Base-by-base conservation (phyloP, 2,329 filamentous ascomycete genomes). In the Colletotrichum destructivum region DNA sequence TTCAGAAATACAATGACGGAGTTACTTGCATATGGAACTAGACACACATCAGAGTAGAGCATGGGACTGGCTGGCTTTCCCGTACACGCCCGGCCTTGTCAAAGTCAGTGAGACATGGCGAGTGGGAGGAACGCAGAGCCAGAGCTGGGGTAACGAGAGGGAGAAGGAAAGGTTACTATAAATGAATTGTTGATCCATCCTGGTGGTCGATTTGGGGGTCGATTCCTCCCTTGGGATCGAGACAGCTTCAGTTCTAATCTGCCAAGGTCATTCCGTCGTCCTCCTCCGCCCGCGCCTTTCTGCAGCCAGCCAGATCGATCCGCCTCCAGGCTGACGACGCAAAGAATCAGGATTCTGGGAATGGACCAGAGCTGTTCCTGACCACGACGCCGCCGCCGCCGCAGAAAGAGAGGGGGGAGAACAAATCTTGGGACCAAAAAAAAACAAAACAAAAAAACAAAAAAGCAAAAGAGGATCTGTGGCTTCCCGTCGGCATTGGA, bases 61-160 rank as follows among this genome's bases (percentile, higher is more conserved):
- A 11, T 16, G 21, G 35, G 62, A 26, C 59, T 51, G n/a, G 26
- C 5, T 16, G 8, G 26, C 42, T 31, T 26, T 6, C 13, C 15
- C 23, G 44, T 31, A 8, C 11, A n/a, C 51, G 31, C 23, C 23
- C 8, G 31, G 54, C 35, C 52, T 44, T 40, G 69, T 46, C 54
- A 49, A 69, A 40, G 18, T 31, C 31, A 49, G 59, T 71, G 59
- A 71, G 69, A 71, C 69, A 71, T 21, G 16, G 42, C 26, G 65
- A 40, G 54, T 46, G 55, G 35, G 42, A 63, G 69, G 59, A 52
- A 71, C 42, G 69, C 52, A 64, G 59, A 71, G 69, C 46, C 65
- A 63, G 69, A 59, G 54, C 65, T 71, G 65, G 69, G 69, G 69
- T 69, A 71, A 71, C 65, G 52, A 35, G 59, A 63, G 65, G 52